phyloP scores from a whole-genome alignment of 108 stramenopile genomes.

The Aureococcus anophagefferens region DNA sequence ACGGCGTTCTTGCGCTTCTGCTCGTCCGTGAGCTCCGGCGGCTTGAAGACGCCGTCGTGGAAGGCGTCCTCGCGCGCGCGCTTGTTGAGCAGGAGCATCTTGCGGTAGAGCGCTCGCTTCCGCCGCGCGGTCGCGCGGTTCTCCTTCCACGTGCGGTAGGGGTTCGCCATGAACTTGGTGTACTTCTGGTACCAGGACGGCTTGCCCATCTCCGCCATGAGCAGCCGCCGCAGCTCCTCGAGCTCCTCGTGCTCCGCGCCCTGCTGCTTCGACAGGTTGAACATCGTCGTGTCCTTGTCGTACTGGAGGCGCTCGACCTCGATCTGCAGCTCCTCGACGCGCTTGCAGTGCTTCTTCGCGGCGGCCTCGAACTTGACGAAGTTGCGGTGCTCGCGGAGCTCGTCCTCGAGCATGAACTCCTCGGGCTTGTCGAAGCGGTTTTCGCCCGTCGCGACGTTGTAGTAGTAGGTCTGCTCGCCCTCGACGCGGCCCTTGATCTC shows the following conservation, averaged over 20 bases:
- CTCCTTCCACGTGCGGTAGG: neutral
- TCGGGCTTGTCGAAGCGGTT: conserved; percentile 30
- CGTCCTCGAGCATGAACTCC: conserved; percentile 31
- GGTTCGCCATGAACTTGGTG: neutral
- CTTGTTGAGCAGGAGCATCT: neutral
- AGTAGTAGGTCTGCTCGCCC: conserved; percentile 35
- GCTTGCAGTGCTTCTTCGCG: conserved; percentile 28
- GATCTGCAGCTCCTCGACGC: conserved; percentile 31
- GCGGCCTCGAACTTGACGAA: conserved; percentile 25
- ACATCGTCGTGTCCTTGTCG: conserved; percentile 37
- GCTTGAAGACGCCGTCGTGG: neutral
- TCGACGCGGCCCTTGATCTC: conserved; percentile 27
- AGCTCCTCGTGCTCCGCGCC: conserved; percentile 28
- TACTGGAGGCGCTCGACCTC: conserved; percentile 34
- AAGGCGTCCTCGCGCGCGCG: neutral
- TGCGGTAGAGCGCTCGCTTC: neutral
- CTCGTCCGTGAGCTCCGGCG: too few species aligned
- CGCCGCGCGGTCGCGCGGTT: neutral
- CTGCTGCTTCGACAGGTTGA: conserved; percentile 21
- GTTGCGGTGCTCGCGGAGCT: conserved; percentile 24
- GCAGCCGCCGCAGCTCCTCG: conserved; percentile 12
- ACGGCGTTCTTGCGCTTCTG: too few species aligned
- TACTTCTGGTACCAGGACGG: neutral
- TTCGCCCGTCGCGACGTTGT: conserved; percentile 29
- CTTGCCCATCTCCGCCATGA: neutral